phyloP scores from a whole-genome alignment of 495 filamentous ascomycete species.

The Talaromyces adpressus region DNA sequence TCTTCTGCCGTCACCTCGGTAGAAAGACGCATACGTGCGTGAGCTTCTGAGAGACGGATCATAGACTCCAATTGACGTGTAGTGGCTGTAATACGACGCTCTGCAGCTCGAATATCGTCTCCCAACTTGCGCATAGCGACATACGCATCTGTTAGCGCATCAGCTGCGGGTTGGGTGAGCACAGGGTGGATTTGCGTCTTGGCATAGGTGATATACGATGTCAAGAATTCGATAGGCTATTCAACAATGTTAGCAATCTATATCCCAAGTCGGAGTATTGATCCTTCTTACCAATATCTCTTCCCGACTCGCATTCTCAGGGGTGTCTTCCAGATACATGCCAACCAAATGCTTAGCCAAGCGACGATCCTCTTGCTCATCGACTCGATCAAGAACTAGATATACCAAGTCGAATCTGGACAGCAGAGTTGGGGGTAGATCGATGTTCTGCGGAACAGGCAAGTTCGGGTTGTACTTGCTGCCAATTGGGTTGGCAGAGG shows the following conservation, averaged over 20 bases:
- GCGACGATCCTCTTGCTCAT: slow-evolving; percentile 80
- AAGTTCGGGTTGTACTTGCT: slow-evolving; percentile 95
- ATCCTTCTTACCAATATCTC: slow-evolving; percentile 69
- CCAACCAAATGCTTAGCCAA: slow-evolving; percentile 87
- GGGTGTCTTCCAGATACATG: slow-evolving; percentile 95
- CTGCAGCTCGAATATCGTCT: slow-evolving; percentile 85
- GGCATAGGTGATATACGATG: slow-evolving; percentile 95
- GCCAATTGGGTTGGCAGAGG: slow-evolving; percentile 95
- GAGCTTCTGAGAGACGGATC: slow-evolving; percentile 93
- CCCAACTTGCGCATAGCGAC: slow-evolving; percentile 95
- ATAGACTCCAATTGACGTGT: slow-evolving; percentile 94
- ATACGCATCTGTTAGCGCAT: slow-evolving; percentile 78
- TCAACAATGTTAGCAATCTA: not conserved
- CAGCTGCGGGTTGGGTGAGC: slow-evolving; percentile 67
- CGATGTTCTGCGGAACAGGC: slow-evolving; percentile 95
- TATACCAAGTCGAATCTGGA: slow-evolving; percentile 97
- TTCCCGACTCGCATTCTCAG: slow-evolving; percentile 67
- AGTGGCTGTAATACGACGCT: slow-evolving; percentile 95
- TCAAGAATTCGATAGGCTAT: slow-evolving; percentile 89
- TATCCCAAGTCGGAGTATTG: not conserved
- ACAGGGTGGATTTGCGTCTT: slow-evolving; percentile 77
- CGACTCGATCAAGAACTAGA: slow-evolving; percentile 85
- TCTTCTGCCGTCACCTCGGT: slow-evolving; percentile 68
- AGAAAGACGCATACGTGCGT: slow-evolving; percentile 92
- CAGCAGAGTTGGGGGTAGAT: slow-evolving; percentile 88